These are phyloP conservation scores for Amoeboaphelidium protococcarum DNA, from an alignment of 371 early-diverging fungal genomes.

Conservation along the genomic window DNA sequence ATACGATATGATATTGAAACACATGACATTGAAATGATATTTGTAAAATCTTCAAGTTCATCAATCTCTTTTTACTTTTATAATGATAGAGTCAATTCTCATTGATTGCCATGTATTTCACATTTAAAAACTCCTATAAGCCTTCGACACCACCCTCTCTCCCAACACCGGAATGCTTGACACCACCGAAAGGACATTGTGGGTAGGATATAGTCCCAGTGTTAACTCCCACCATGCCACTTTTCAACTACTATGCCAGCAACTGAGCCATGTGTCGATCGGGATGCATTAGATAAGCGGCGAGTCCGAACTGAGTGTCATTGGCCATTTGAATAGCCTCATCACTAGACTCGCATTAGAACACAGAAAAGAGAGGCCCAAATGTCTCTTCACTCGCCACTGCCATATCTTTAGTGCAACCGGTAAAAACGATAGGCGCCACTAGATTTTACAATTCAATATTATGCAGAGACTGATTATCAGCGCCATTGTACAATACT, in stretches of 20 bases:
- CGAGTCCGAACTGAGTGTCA: slow-evolving; percentile 49
- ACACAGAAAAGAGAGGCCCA: slow-evolving; percentile 54
- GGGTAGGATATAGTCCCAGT: slow-evolving; percentile 31
- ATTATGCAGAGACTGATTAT: slow-evolving; percentile 28
- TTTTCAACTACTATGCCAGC: no score
- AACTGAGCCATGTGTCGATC: no score
- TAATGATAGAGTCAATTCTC: no score
- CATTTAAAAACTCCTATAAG: no score
- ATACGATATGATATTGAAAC: no score
- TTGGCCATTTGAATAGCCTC: slow-evolving; percentile 54
- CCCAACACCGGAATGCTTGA: neutral
- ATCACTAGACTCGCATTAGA: slow-evolving; percentile 29
- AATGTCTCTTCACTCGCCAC: slow-evolving; percentile 65
- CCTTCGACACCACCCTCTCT: no score
- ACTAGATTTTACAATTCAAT: slow-evolving; percentile 31
- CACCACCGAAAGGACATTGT: slow-evolving; percentile 48
- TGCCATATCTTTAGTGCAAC: slow-evolving; percentile 41
- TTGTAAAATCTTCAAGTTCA: no score
- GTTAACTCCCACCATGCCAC: slow-evolving; percentile 76
- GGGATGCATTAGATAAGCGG: no score
- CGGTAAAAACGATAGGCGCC: slow-evolving; percentile 40
- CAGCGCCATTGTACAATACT: slow-evolving; percentile 24
- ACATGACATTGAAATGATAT: no score
- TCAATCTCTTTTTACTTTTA: no score
- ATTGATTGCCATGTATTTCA: no score